Evolutionary conservation across 139 green algal genomes (phyloP).

Genomic region (Tetraselmis striata): DNA sequence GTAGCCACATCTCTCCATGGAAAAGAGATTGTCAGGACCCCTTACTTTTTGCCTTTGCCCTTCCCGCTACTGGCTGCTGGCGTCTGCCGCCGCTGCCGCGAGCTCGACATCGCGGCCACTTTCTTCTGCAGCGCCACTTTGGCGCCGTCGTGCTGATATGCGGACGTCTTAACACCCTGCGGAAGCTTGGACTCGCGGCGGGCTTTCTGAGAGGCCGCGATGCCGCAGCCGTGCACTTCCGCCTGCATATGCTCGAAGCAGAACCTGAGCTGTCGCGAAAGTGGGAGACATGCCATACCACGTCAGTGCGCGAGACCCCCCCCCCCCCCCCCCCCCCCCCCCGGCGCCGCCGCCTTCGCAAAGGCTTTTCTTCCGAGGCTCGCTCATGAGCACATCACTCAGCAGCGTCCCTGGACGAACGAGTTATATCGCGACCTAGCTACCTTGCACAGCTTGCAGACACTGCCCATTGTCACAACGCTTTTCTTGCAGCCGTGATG

Average conservation of each 20-base stretch:
- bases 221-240: background rate
- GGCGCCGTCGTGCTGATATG: background rate
- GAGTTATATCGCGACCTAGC: too few relatives aligned
- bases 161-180: background rate
- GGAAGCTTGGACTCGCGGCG: background rate
- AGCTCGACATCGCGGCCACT: background rate
- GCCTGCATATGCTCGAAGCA: background rate
- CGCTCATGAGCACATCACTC: too few relatives aligned
- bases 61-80: background rate
- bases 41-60: too few relatives aligned
- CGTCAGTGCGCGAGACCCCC: too few relatives aligned
- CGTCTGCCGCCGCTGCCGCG: background rate
- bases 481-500: background rate
- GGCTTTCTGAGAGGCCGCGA: background rate
- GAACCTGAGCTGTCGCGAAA: too few relatives aligned
- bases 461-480: background rate
- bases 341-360: too few relatives aligned
- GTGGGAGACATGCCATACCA: too few relatives aligned
- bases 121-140: background rate
- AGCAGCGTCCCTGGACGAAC: too few relatives aligned
- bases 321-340: too few relatives aligned
- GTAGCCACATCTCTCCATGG: too few relatives aligned
- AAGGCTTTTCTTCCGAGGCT: too few relatives aligned
- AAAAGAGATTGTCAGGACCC: too few relatives aligned
- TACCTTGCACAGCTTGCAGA: background rate